Percentiles rank a stretch among this genome's conserved stretches.
These are phyloP conservation scores for Sarocladium kiliense DNA, from an alignment of 2,329 filamentous ascomycete genomes.

Conservation along the genomic window DNA sequence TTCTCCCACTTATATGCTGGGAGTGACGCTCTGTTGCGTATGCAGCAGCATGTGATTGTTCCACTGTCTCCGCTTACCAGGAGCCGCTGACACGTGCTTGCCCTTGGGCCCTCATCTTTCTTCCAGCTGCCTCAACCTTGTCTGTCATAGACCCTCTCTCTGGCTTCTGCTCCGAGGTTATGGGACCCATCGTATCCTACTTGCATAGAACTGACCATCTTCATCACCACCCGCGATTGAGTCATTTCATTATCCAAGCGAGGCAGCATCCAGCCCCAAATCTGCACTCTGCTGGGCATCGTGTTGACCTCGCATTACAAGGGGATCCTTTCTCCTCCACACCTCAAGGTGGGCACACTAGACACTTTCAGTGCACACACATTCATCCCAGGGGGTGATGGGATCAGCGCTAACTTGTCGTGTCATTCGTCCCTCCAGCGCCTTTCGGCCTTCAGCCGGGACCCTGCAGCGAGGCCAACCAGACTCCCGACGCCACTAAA, in stretches of 20 bases:
- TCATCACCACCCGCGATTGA: neutral
- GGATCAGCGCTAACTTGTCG: constrained; percentile 4
- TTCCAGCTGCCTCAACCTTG: neutral
- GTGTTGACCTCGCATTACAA: neutral
- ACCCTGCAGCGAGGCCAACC: constrained; percentile 5
- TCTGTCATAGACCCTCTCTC: too few relatives aligned
- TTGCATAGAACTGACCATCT: neutral
- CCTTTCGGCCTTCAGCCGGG: constrained; percentile 4
- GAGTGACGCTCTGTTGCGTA: neutral
- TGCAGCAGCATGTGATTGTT: constrained; percentile 4
- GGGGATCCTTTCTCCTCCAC: constrained; percentile 1
- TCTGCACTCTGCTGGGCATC: neutral
- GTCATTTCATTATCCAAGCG: neutral
- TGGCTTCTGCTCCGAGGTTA: too few relatives aligned
- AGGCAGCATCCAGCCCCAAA: neutral
- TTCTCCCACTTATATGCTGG: neutral
- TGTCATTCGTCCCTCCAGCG: constrained; percentile 2
- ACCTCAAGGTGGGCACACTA: constrained; percentile 4
- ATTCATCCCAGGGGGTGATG: neutral
- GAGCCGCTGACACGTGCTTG: constrained; percentile 7
- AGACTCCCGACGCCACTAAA: neutral
- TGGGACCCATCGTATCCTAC: too few relatives aligned
- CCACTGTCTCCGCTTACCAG: neutral
- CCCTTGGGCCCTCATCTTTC: neutral
- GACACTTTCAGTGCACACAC: neutral